Conservation (phyloP, 176 grass and related monocot genomes). For the sorghum (Sorghum bicolor) region DNA sequence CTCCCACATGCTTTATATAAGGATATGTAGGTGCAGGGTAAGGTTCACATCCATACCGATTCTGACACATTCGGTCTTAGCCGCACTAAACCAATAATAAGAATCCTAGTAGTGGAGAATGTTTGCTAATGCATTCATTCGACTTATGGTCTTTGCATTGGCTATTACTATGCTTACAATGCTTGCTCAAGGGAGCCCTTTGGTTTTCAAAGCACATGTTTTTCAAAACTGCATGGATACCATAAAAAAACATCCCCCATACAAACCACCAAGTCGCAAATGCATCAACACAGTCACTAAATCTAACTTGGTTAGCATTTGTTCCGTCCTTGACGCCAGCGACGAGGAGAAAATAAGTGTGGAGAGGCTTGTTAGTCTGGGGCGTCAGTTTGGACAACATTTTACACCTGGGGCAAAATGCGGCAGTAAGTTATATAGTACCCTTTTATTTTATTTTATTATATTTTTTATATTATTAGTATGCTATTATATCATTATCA, state of each 20-base stretch:
- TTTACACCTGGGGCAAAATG: not conserved
- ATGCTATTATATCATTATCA: not conserved
- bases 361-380: not conserved
- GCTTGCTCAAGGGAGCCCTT: not conserved
- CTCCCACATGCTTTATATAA: not conserved
- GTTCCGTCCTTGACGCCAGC: not conserved
- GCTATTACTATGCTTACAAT: not conserved
- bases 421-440: not conserved
- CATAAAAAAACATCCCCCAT: not conserved
- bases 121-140: not conserved
- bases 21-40: not conserved
- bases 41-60: not conserved
- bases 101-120: not conserved
- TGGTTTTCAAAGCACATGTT: not conserved
- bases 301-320: not conserved
- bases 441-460: not conserved
- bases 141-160: not conserved
- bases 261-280: accelerated
- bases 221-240: not conserved
- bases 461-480: not conserved
- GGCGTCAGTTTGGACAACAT: not conserved
- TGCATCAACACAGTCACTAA: accelerated
- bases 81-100: not conserved
- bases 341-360: not conserved
- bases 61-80: not conserved